Base-by-base conservation (phyloP, 345 rosid genomes). In the Camelina hispida region DNA sequence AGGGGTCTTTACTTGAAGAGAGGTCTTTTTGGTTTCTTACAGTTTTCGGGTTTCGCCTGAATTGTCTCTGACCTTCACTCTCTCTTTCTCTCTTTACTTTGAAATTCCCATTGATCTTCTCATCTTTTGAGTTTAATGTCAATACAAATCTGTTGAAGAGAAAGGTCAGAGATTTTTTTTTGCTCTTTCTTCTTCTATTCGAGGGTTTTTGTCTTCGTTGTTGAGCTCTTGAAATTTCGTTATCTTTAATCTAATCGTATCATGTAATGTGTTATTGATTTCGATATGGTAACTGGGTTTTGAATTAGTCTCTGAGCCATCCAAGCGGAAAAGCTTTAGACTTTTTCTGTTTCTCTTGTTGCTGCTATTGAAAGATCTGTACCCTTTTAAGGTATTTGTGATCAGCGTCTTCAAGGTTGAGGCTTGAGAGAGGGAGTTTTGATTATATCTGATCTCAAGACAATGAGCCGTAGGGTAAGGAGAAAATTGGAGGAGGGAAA, bases 401-500 rank as follows among this genome's bases (percentile, higher is more conserved):
- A 53, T 69, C 64, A 76, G 38, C 9, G 54, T 17, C 2, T 53
- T 44, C 38, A 40, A 17, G 62, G 61, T 23, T 25, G 58, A 50
- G 56, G 20, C 66, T 32, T 40, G 11, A 14, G 62, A 60, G 14
- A 18, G 62, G 37, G 14, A 50, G 34, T 34, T 34, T 35, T 23
- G 20, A 7, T 50, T 13, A 25, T 3, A 61, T 61, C 30, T 51
- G 76, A 62, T 53, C 69, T 53, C 69, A 38, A 81, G 81, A 66
- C 8, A 48, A 94, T 90, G 94, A 91, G 83, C 79, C 94, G 97
- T 34, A 87, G 98, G 81, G 82, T 91, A 62, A 62, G 93, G 80
- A 84, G 88, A 18, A 91, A 84, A 81, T 87, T 87, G 84, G 88
- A 80, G 81, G 88, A 81, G 82, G 85, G 56, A 6, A 89, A 84